Evolutionary conservation across 1,284 basidiomycete genomes (phyloP).

Genomic region (Ceratobasidium sp.): DNA sequence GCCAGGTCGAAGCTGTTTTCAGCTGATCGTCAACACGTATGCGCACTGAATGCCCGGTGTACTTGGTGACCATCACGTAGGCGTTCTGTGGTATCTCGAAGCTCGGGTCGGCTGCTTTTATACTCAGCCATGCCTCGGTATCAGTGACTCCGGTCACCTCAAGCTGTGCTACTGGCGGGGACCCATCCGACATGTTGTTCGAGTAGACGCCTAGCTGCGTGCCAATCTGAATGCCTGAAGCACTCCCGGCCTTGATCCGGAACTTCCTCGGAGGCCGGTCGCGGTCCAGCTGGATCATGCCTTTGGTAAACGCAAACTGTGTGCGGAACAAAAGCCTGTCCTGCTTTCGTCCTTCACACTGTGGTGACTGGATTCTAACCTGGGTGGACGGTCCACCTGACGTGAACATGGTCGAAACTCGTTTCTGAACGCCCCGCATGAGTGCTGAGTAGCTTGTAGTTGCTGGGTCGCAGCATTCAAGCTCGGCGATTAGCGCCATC

Average conservation of each 20-base stretch:
- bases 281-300: constrained; percentile 14
- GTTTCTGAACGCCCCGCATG: neutral
- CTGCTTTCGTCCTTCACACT: constrained; percentile 38
- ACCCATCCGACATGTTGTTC: neutral
- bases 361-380: constrained; percentile 9
- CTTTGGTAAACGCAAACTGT: constrained; percentile 21
- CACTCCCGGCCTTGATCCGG: constrained; percentile 20
- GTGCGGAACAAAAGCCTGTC: constrained; percentile 30
- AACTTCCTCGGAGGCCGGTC: neutral
- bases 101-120: neutral
- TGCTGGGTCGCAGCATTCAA: constrained; percentile 5
- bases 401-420: no score
- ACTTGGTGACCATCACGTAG: constrained; percentile 17
- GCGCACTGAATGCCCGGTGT: constrained; percentile 6
- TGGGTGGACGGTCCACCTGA: no score
- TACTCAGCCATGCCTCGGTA: neutral
- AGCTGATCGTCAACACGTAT: neutral
- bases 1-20: neutral
- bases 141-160: neutral
- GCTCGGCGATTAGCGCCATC: neutral
- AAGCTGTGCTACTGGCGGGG: neutral
- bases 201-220: constrained; percentile 14
- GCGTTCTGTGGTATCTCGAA: constrained; percentile 13
- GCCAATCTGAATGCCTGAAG: constrained; percentile 16
- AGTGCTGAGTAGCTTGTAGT: constrained; percentile 26